Evolutionary conservation across 2,329 filamentous ascomycete genomes (phyloP), one percentile per base, ranked within the genome.

Genomic region (Colletotrichum liriopes): DNA sequence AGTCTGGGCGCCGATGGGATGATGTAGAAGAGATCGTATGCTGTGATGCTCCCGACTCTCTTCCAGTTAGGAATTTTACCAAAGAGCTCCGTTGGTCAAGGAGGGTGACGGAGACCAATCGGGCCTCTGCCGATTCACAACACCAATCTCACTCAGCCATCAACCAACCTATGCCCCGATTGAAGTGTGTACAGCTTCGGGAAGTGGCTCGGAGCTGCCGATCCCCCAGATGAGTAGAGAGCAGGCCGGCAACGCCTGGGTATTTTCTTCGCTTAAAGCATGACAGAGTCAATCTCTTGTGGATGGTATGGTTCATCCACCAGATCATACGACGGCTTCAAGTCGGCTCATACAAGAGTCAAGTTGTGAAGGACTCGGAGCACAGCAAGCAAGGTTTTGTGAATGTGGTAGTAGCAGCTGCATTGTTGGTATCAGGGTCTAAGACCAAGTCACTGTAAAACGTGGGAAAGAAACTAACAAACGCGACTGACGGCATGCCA

Each of bases 361-460:
- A 4, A 18, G 26, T 18, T 29, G 49, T 18, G 8, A 9, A 16
- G 39, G 54, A 35, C 12, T 16, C 6, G n/a, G 26, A 5, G 2
- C 35, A 56, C 35, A 26, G 35, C 35, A 56, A 14, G 12, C 12
- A 39, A 37, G 20, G 29, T 1, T 8, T 1, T 4, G 37, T 37
- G 2, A 16, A 23, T 9, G 4, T 20, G 9, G 37, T 20, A 11
- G 9, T 26, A 41, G 18, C 12, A 29, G 7, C 29, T 41, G 55
- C 41, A 58, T 58, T 58, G n/a, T 12, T 58, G 55, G 55, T 58
- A 58, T 58, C 55, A 23, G 14, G 55, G 35, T 41, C 37, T 11
- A 41, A 14, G 55, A 58, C 55, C 14, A 41, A 39, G 23, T n/a
- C n/a, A 41, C 8, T 41, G n/a, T 58, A 20, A 26, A 58, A 58